phyloP scores from a whole-genome alignment of 2,329 filamentous ascomycete genomes.

The Scedosporium minutisporum region DNA sequence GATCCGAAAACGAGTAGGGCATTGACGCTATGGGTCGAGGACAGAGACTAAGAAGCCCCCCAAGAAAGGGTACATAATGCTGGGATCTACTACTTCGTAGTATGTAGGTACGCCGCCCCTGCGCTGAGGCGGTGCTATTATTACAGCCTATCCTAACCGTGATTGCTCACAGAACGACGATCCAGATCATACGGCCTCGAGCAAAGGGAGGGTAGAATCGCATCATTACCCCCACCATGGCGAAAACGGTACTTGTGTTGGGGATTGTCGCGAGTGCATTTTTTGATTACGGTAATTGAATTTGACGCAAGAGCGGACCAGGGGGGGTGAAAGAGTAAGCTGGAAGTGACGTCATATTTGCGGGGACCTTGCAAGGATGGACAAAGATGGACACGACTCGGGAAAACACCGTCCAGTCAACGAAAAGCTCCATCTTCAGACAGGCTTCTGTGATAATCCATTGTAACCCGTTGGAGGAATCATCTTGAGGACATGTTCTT shows the following conservation, averaged over 20 bases:
- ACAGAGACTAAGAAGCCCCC: not conserved
- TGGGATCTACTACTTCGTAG: not conserved
- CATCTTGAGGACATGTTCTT: not conserved
- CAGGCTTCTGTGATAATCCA: not conserved
- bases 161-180: not conserved
- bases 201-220: not conserved
- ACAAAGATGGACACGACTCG: not conserved
- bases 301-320: not conserved
- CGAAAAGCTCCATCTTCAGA: not conserved
- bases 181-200: not conserved
- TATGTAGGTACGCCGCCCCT: too few relatives aligned
- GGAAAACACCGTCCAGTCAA: not conserved
- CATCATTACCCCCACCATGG: not conserved
- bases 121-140: too few relatives aligned
- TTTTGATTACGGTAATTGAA: not conserved
- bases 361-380: not conserved
- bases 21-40: too few relatives aligned
- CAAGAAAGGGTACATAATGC: not conserved
- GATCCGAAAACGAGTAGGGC: too few relatives aligned
- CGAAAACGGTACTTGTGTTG: not conserved
- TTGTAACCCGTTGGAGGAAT: not conserved
- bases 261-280: not conserved
- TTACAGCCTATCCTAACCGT: not conserved
- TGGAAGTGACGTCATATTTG: conserved; percentile 1
- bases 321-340: not conserved